These are phyloP conservation scores for Trichoderma orchidacearum DNA, from an alignment of 495 filamentous ascomycete species.

Conservation along the genomic window DNA sequence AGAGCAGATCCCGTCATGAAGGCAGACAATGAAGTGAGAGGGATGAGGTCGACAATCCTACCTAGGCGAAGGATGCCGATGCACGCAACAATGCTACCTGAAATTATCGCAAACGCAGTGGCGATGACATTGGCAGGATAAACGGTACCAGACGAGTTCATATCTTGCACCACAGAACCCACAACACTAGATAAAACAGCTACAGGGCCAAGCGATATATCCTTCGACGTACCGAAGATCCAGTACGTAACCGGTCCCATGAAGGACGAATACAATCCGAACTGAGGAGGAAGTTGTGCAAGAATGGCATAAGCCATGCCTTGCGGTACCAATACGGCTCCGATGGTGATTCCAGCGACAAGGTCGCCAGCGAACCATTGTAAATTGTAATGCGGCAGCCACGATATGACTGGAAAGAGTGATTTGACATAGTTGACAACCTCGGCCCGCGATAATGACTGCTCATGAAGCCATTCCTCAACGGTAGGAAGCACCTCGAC, in stretches of 20 bases:
- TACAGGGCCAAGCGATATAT: slow-evolving; percentile 98
- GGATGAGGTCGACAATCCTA: slow-evolving; percentile 93
- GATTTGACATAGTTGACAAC: slow-evolving; percentile 44
- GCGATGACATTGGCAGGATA: slow-evolving; percentile 51
- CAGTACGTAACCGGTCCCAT: slow-evolving; percentile 95
- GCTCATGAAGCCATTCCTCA: slow-evolving; percentile 52
- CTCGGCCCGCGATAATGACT: slow-evolving; percentile 42
- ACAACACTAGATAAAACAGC: slow-evolving; percentile 89
- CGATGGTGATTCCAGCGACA: slow-evolving; percentile 93
- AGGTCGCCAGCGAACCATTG: slow-evolving; percentile 84
- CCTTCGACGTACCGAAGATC: slow-evolving; percentile 98
- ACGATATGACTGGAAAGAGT: slow-evolving; percentile 76
- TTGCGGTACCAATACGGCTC: slow-evolving; percentile 90
- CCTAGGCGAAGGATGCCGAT: slow-evolving; percentile 71
- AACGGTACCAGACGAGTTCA: slow-evolving; percentile 42
- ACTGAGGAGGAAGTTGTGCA: slow-evolving; percentile 64
- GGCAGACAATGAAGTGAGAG: slow-evolving; percentile 78
- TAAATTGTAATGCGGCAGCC: slow-evolving; percentile 79
- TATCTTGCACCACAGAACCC: slow-evolving; percentile 60
- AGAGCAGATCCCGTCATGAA: slow-evolving; percentile 98
- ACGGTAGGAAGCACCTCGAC: slow-evolving; percentile 70
- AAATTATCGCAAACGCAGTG: slow-evolving; percentile 65
- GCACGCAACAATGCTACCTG: slow-evolving; percentile 67
- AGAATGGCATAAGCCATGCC: slow-evolving; percentile 94
- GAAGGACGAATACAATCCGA: slow-evolving; percentile 91